Evolutionary conservation across 2,329 filamentous ascomycete genomes (phyloP), one percentile per base, ranked within the genome.

Genomic region (Chalaropsis ovoidea): DNA sequence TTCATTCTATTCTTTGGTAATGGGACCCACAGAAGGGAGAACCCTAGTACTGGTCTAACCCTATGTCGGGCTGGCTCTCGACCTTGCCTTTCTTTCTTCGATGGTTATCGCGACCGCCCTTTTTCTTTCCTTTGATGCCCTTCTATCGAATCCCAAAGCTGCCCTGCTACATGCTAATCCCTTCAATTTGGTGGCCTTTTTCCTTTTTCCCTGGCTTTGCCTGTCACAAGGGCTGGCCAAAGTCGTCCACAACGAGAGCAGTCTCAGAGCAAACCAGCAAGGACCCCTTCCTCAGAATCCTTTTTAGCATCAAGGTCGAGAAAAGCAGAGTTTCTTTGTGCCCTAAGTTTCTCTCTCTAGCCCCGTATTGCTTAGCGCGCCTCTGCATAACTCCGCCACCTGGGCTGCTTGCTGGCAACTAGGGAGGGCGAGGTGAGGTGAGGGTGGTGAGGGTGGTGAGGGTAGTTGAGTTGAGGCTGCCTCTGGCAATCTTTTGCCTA

Each of bases 311-410:
- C 27, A 58, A 39, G 54, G 27, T n/a, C n/a, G 10, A 19, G 31
- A n/a, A 19, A n/a, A 58, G 5, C 54, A 15, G 6, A 35, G 17
- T 10, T 58, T 58, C 31, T 35, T 35, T 35, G 31, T 39, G 54
- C 54, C 27, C 54, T 19, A 35, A 15, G 47, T 49, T n/a, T 47
- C 45, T 49, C 45, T 56, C 24, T 39, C 15, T 3, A 8, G 54
- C 24, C 31, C 27, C 54, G 54, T 58, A 58, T 58, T 39, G 31
- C 17, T 58, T 58, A 58, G 24, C 24, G 54, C n/a, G 54, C 54
- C 54, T 58, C 54, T 58, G n/a, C 27, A 58, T 19, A 58, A 58
- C 54, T 58, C 54, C 54, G 54, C 54, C 54, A 58, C 54, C 4
- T 31, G 31, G 54, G 54, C n/a, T 56, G 27, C 52, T n/a, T 39